Percentiles rank a stretch among this genome's conserved stretches.
Conservation (phyloP, 305 asterid genomes). For the Stenogyne calaminthoides region DNA sequence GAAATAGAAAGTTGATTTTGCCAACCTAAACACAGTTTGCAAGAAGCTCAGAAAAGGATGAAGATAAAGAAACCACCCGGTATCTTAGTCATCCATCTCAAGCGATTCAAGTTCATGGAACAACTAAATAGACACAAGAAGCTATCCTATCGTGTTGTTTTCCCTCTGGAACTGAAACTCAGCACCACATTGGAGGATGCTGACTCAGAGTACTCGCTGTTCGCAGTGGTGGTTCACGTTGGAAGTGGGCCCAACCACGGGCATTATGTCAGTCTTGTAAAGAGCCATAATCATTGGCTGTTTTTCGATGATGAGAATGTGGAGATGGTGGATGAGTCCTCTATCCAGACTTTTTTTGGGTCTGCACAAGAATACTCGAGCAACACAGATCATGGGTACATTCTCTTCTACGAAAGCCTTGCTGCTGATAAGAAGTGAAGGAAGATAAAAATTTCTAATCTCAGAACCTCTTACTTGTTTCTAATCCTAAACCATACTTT, state of each 20-base stretch:
- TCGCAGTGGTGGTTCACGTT: conserved; percentile 83
- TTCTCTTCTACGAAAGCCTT: conserved; percentile 76
- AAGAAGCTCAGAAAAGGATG: conserved; percentile 91
- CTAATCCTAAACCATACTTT: conserved; percentile 4
- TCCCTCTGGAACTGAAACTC: conserved; percentile 80
- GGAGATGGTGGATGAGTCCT: conserved; percentile 81
- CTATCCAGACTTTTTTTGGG: conserved; percentile 77
- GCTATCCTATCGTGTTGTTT: conserved; percentile 76
- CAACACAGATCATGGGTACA: conserved; percentile 87
- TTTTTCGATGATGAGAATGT: conserved; percentile 84
- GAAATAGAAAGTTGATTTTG: conserved; percentile 4
- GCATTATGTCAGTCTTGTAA: conserved; percentile 83
- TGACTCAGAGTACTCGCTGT: conserved; percentile 75
- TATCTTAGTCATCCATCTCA: conserved; percentile 79
- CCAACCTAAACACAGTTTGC: conserved; percentile 56
- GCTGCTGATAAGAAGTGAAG: conserved; percentile 39
- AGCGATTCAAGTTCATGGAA: conserved; percentile 91
- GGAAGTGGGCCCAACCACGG: conserved; percentile 90
- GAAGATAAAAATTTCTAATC: conserved; percentile 26
- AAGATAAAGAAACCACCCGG: conserved; percentile 84
- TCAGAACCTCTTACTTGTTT: conserved; percentile 1
- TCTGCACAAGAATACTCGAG: conserved; percentile 84
- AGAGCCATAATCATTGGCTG: conserved; percentile 92
- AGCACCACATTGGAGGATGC: conserved; percentile 63
- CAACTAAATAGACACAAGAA: conserved; percentile 74